A percentile compares a stretch with the other conserved stretches of the same genome.
These are phyloP conservation scores for Kalmanozyma brasiliensis DNA, from an alignment of 1,284 basidiomycete genomes.

Conservation along the genomic window DNA sequence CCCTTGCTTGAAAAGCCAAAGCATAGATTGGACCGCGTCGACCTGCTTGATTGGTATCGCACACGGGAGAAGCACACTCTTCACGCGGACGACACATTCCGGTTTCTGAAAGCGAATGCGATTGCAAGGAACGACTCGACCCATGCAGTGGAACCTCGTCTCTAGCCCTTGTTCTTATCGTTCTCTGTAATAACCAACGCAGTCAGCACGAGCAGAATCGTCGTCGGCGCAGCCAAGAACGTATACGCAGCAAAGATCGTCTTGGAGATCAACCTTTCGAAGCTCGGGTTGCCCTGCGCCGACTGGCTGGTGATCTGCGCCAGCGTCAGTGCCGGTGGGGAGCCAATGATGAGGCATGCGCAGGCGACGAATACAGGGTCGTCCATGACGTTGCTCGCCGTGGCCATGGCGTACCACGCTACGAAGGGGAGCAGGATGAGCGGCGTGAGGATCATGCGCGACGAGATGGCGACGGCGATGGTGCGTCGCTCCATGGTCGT, in stretches of 20 bases:
- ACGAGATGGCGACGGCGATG: slow-evolving; percentile 79
- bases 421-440: slow-evolving; percentile 72
- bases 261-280: slow-evolving; percentile 82
- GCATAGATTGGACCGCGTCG: too few relatives aligned
- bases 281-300: slow-evolving; percentile 78
- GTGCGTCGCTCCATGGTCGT: slow-evolving; percentile 73
- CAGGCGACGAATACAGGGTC: slow-evolving; percentile 85
- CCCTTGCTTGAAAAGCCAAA: not conserved
- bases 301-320: slow-evolving; percentile 86
- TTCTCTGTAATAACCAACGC: slow-evolving; percentile 61
- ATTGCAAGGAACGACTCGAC: not conserved
- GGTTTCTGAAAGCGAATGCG: too few relatives aligned
- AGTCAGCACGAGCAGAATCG: slow-evolving; percentile 55
- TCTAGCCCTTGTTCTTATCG: slow-evolving; percentile 30
- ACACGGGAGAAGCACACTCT: too few relatives aligned
- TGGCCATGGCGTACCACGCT: slow-evolving; percentile 53
- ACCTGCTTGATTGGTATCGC: too few relatives aligned
- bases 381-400: slow-evolving; percentile 48
- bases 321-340: slow-evolving; percentile 75
- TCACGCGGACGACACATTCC: too few relatives aligned
- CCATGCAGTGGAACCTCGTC: not conserved
- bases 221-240: slow-evolving; percentile 62
- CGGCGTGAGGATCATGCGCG: slow-evolving; percentile 88
- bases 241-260: slow-evolving; percentile 69
- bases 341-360: slow-evolving; percentile 78